Conservation (phyloP, 2,329 filamentous ascomycete species). For the Ceratocystis variospora region DNA sequence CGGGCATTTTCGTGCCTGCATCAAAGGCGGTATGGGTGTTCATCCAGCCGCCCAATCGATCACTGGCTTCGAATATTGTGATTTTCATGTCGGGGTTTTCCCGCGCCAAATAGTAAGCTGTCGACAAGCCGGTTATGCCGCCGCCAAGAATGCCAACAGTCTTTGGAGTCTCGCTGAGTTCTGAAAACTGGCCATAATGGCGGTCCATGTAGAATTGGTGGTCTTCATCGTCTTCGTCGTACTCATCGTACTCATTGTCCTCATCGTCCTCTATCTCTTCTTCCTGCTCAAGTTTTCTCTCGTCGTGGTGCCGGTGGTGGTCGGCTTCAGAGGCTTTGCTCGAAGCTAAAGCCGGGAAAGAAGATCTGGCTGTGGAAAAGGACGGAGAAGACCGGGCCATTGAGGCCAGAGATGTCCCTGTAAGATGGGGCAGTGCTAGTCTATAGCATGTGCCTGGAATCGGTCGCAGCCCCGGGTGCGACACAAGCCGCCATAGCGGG, state of each 20-base stretch:
- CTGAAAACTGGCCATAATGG: no score
- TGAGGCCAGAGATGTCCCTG: not conserved
- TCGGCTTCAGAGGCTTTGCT: not conserved
- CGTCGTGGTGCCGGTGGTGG: not conserved
- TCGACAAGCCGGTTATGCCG: constrained; percentile 68
- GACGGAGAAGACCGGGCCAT: not conserved
- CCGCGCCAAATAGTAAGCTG: constrained; percentile 62
- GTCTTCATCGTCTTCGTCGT: constrained; percentile 7
- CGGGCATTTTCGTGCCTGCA: constrained; percentile 19
- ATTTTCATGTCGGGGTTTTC: constrained; percentile 21
- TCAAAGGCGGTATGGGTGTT: constrained; percentile 47
- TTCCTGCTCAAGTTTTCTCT: not conserved
- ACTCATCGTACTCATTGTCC: not conserved
- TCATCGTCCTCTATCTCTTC: not conserved
- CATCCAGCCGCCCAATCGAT: constrained; percentile 72
- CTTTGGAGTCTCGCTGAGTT: constrained; percentile 20
- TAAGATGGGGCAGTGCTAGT: not conserved
- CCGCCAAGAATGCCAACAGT: constrained; percentile 59
- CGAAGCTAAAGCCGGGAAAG: not conserved
- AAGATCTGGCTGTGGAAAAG: not conserved
- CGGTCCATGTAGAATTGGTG: not conserved
- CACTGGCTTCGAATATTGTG: constrained; percentile 35
- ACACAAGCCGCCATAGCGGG: not conserved
- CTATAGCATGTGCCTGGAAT: not conserved
- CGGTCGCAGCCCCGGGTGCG: not conserved